phyloP scores from a whole-genome alignment of 495 filamentous ascomycete species.

The Bryoglossum gracile region DNA sequence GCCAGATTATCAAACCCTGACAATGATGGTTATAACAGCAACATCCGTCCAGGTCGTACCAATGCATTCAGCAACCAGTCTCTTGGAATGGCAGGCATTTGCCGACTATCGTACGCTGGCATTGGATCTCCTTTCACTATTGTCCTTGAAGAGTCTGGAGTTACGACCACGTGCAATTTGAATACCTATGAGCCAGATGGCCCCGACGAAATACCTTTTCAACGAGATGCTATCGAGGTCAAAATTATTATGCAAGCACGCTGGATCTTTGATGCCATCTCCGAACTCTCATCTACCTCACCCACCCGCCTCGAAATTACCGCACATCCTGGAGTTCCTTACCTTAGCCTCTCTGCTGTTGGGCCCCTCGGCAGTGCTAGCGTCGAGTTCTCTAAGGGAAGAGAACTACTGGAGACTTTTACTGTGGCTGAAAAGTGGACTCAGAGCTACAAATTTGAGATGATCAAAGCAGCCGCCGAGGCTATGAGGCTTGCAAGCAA shows the following conservation, averaged over 20 bases:
- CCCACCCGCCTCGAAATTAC: slow-evolving; percentile 45
- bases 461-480: slow-evolving; percentile 72
- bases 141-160: slow-evolving; percentile 73
- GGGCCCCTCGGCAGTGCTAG: slow-evolving; percentile 73
- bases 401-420: slow-evolving; percentile 73
- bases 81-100: slow-evolving; percentile 72
- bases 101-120: slow-evolving; percentile 66
- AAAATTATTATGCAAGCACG: slow-evolving; percentile 91
- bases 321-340: slow-evolving; percentile 58
- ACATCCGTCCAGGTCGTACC: slow-evolving; percentile 42
- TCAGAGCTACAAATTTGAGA: slow-evolving; percentile 69
- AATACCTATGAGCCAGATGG: slow-evolving; percentile 75
- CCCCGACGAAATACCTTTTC: slow-evolving; percentile 71
- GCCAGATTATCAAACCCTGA: slow-evolving; percentile 46
- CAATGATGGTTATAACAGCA: slow-evolving; percentile 43
- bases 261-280: slow-evolving; percentile 77
- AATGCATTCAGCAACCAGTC: slow-evolving; percentile 70
- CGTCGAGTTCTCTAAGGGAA: slow-evolving; percentile 75
- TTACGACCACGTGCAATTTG: slow-evolving; percentile 85
- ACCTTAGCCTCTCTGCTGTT: slow-evolving; percentile 63
- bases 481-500: slow-evolving; percentile 90
- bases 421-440: slow-evolving; percentile 45
- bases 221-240: slow-evolving; percentile 68
- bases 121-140: slow-evolving; percentile 70
- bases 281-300: slow-evolving; percentile 67